Evolutionary conservation across 2,329 filamentous ascomycete genomes (phyloP).

Genomic region (Penicillium fuscoglaucum): DNA sequence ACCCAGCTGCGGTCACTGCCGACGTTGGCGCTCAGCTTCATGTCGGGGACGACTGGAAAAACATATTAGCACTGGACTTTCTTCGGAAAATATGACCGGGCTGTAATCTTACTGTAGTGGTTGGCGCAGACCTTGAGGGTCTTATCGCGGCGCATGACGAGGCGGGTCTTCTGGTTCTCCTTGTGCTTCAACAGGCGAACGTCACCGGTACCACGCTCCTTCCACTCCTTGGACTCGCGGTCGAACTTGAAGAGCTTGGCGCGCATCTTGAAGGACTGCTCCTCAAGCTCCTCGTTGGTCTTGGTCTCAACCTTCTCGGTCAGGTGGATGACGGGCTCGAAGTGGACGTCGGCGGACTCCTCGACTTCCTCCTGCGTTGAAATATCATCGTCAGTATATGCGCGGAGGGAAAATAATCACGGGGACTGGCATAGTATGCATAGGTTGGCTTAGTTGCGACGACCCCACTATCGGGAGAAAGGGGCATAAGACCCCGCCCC

Average conservation of each 20-base stretch:
- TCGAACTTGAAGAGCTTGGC: constrained; percentile 99
- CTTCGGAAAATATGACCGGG: not conserved
- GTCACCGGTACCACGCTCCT: constrained; percentile 97
- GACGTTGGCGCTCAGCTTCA: constrained; percentile 98
- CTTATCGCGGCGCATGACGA: constrained; percentile 99
- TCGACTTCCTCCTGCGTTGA: constrained; percentile 65
- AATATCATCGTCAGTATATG: constrained; percentile 6
- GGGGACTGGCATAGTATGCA: not conserved
- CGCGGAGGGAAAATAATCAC: not conserved
- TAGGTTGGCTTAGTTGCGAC: constrained; percentile 1
- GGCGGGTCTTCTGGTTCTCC: constrained; percentile 94
- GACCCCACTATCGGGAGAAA: constrained; percentile 19
- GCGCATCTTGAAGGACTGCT: constrained; percentile 98
- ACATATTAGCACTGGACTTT: not conserved
- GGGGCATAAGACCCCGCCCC: constrained; percentile 10
- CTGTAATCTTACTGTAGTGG: constrained; percentile 79
- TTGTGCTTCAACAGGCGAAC: constrained; percentile 97
- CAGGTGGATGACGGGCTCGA: constrained; percentile 92
- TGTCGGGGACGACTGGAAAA: constrained; percentile 82
- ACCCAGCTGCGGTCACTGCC: constrained; percentile 99
- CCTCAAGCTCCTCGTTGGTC: constrained; percentile 97
- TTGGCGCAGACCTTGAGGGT: constrained; percentile 99
- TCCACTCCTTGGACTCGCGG: constrained; percentile 90
- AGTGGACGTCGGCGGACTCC: constrained; percentile 91
- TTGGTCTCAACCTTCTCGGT: constrained; percentile 96